These are phyloP conservation scores for Lagerstroemia speciosa DNA, from an alignment of 345 rosid species.

Conservation along the genomic window DNA sequence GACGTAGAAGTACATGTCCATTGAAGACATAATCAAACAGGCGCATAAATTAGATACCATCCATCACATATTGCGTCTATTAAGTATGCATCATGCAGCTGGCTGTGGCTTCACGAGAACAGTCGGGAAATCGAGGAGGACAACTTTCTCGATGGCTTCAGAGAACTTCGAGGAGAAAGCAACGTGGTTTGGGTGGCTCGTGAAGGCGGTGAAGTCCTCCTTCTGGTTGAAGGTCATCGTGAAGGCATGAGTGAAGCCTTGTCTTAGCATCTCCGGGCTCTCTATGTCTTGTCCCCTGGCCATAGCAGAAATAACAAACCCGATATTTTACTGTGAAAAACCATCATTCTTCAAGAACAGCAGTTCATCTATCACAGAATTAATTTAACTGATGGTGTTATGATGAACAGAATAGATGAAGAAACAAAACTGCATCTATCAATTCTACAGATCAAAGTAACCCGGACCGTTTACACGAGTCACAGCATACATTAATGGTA, in stretches of 20 bases:
- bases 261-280: slow-evolving; percentile 79
- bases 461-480: too few species aligned
- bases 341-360: background rate
- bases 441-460: too few species aligned
- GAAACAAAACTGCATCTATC: background rate
- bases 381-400: background rate
- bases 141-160: slow-evolving; percentile 63
- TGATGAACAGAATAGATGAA: background rate
- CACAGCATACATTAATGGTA: too few species aligned
- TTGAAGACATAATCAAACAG: background rate
- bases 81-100: background rate
- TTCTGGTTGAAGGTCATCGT: slow-evolving; percentile 67
- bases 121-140: slow-evolving; percentile 59
- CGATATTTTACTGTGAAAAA: too few species aligned
- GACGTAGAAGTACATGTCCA: background rate
- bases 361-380: background rate
- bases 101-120: slow-evolving; percentile 31
- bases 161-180: slow-evolving; percentile 79
- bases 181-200: slow-evolving; percentile 55
- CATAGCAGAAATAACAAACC: background rate
- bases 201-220: slow-evolving; percentile 60
- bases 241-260: slow-evolving; percentile 85
- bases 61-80: background rate
- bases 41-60: background rate
- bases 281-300: slow-evolving; percentile 79